A percentile compares a stretch with the other conserved stretches of the same genome.
These are phyloP conservation scores for Pichia sp. DNA, from an alignment of 1,139 yeast species.

Conservation along the genomic window DNA sequence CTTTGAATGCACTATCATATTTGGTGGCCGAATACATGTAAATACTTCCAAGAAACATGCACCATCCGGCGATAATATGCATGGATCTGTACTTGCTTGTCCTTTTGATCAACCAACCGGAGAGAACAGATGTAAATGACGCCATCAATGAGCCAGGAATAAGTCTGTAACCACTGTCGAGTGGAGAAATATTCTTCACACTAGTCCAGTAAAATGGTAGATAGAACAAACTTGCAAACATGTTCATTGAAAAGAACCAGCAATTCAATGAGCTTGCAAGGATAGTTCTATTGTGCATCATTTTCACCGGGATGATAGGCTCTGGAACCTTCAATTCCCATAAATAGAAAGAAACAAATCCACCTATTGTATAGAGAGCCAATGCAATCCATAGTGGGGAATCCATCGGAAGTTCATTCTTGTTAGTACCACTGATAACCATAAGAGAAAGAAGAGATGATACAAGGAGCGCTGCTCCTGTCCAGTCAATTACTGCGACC, in stretches of 20 bases:
- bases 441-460: constrained; percentile 36
- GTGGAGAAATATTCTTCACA: constrained; percentile 24
- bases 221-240: constrained; percentile 26
- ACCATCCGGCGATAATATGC: constrained; percentile 21
- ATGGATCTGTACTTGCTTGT: constrained; percentile 23
- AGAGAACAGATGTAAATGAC: constrained; percentile 23
- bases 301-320: constrained; percentile 28
- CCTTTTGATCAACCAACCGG: constrained; percentile 25
- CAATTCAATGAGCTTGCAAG: constrained; percentile 27
- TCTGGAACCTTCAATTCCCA: constrained; percentile 21
- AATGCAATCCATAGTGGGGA: constrained; percentile 31
- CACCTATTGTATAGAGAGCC: constrained; percentile 14
- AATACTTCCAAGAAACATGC: constrained; percentile 26
- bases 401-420: constrained; percentile 36
- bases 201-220: constrained; percentile 26
- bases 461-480: constrained; percentile 40
- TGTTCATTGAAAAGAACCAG: constrained; percentile 29
- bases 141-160: constrained; percentile 25
- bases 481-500: constrained; percentile 54
- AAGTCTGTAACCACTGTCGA: constrained; percentile 30
- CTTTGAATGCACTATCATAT: constrained; percentile 24
- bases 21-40: constrained; percentile 12
- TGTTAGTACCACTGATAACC: constrained; percentile 44
- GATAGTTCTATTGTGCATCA: constrained; percentile 25
- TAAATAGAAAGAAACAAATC: constrained; percentile 15